Conservation (phyloP, 164 flowering plant species). For the Protea cynaroides region DNA sequence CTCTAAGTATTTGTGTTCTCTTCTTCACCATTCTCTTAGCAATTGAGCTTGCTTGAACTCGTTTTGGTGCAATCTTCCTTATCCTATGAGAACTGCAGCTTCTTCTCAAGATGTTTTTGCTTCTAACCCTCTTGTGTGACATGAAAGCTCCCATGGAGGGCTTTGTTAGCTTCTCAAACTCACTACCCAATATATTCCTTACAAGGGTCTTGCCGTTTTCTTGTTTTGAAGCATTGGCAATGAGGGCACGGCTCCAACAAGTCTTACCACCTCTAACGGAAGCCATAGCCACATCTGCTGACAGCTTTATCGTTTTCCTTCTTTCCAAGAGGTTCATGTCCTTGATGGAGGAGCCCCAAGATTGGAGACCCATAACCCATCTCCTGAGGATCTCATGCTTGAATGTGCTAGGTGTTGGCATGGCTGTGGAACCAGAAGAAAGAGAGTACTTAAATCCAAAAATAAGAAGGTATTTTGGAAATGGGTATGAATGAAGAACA, state of each 20-base stretch:
- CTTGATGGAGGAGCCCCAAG: neutral
- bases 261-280: conserved; percentile 41
- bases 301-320: conserved; percentile 54
- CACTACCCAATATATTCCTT: conserved; percentile 25
- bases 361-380: conserved; percentile 51
- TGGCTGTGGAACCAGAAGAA: conserved; percentile 13
- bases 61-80: conserved; percentile 12
- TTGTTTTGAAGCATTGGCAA: conserved; percentile 29
- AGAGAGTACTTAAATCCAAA: too few relatives aligned
- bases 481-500: neutral
- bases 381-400: conserved; percentile 51
- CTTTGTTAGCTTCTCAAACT: conserved; percentile 9
- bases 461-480: neutral
- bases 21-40: conserved; percentile 52
- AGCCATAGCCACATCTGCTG: conserved; percentile 83
- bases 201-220: conserved; percentile 20
- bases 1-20: conserved; percentile 48
- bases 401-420: conserved; percentile 30
- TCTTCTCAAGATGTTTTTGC: conserved; percentile 45
- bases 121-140: conserved; percentile 20
- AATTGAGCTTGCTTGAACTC: conserved; percentile 22
- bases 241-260: conserved; percentile 69
- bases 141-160: neutral
- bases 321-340: conserved; percentile 45
- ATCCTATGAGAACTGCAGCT: conserved; percentile 14